Evolutionary conservation across 2,329 filamentous ascomycete species (phyloP), one percentile per base, ranked within the genome.

Genomic region (Pseudopyricularia javanii): DNA sequence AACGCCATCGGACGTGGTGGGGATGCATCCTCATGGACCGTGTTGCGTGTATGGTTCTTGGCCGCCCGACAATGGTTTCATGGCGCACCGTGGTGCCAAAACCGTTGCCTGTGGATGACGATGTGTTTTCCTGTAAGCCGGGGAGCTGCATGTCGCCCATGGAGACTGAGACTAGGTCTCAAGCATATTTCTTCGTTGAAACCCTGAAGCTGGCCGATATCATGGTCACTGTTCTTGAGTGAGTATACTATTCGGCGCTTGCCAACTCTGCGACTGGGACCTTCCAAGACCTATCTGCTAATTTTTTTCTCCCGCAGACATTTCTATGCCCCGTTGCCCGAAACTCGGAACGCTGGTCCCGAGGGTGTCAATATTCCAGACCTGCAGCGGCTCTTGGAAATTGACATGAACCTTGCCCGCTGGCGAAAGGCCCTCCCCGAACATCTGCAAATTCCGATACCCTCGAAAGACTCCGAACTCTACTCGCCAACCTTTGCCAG

Each of bases 1-100:
- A 52, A 26, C 37, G 50, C 9, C 35, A 43, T 15, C 28, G 50
- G 43, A 52, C 50, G 17, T 52, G 50, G 50, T 52, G 50, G 50
- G 37, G 50, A 3, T 52, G 50, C 28, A 47, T 52, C 11, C 26
- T 47, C 12, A 26, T 52, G 40, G 50, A 47, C 35, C 34, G 52
- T 9, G 50, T 47, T 8, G 37, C 33, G 2, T 47, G 50, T 8
- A 52, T 52, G 50, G 9, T 47, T 4, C 43, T 52, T 15, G 50
- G 50, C 14, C 37, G 50, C 8, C 50, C 50, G 7, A 24, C 50
- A 12, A 52, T 52, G 50, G 43, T 52, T 14, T 40, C 32, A 11
- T 52, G 50, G 50, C 37, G 30, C 12, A 52, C 50, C 12, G 40
- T 47, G 20, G 50, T 52, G 20, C 50, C 50, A 6, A 34, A 34